Percentiles rank a stretch among this genome's conserved stretches.
Evolutionary conservation across 768 basidiomycete genomes (phyloP).

Genomic region (Russula olivacea): DNA sequence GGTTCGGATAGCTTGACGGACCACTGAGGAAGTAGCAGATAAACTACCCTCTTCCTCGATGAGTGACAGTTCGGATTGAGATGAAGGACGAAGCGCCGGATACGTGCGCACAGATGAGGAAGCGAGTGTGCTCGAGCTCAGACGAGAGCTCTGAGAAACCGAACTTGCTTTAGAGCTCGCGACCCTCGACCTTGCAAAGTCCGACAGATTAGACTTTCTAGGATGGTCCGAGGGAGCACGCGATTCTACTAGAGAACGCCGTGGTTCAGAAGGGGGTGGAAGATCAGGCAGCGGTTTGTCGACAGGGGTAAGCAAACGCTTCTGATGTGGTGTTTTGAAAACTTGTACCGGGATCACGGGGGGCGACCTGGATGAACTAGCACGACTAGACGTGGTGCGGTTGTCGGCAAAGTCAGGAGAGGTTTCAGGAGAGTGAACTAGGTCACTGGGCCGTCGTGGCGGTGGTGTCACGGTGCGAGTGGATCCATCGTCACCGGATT

Average conservation of each 20-base stretch:
- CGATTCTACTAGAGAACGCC: slow-evolving; percentile 18
- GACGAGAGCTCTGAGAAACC: slow-evolving; percentile 45
- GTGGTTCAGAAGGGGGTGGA: slow-evolving; percentile 32
- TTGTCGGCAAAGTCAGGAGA: slow-evolving; percentile 54
- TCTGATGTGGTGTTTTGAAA: slow-evolving; percentile 10
- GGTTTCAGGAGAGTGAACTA: slow-evolving; percentile 38
- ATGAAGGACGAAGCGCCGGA: slow-evolving; percentile 61
- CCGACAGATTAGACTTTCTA: slow-evolving; percentile 59
- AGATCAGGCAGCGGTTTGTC: slow-evolving; percentile 25
- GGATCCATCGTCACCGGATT: slow-evolving; percentile 33
- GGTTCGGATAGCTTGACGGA: slow-evolving; percentile 60
- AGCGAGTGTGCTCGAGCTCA: slow-evolving; percentile 35
- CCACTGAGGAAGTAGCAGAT: slow-evolving; percentile 54
- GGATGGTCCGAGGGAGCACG: slow-evolving; percentile 16
- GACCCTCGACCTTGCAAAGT: slow-evolving; percentile 54
- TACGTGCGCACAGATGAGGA: slow-evolving; percentile 67
- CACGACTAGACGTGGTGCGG: slow-evolving; percentile 39
- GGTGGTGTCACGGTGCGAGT: slow-evolving; percentile 35
- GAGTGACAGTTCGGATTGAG: slow-evolving; percentile 42
- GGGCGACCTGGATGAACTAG: slow-evolving; percentile 2
- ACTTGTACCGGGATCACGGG: slow-evolving; percentile 22
- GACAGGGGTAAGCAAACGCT: slow-evolving; percentile 5
- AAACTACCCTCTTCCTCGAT: slow-evolving; percentile 12
- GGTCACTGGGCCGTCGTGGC: slow-evolving; percentile 34
- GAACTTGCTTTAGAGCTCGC: slow-evolving; percentile 34